Conservation (phyloP, 2,329 filamentous ascomycete species). For the Epichloe gansuensis region DNA sequence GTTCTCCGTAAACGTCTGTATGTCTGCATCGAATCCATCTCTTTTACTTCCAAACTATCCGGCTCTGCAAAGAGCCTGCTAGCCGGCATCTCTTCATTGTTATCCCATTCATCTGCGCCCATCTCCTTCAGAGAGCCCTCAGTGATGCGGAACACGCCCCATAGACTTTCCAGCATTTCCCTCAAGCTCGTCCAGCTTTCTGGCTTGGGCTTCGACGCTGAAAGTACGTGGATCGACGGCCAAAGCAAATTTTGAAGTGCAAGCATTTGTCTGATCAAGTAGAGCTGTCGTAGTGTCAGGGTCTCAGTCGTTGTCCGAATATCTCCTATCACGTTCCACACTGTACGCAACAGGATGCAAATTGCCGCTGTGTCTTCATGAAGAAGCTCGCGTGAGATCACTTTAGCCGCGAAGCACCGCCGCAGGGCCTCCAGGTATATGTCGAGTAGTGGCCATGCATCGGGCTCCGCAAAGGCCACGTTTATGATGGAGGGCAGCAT, state of each 20-base stretch:
- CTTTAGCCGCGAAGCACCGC: conserved; percentile 21
- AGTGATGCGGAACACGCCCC: conserved; percentile 10
- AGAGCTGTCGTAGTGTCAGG: conserved; percentile 14
- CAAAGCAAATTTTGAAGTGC: conserved; percentile 19
- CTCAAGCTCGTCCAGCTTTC: conserved; percentile 11
- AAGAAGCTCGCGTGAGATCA: conserved; percentile 25
- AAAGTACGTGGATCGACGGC: conserved; percentile 15
- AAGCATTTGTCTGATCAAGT: conserved; percentile 18
- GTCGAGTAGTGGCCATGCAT: conserved; percentile 37
- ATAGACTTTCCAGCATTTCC: conserved; percentile 9
- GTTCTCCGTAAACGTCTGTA: conserved; percentile 28
- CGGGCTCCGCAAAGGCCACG: conserved; percentile 21
- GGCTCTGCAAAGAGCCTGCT: conserved; percentile 13
- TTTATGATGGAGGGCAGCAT: conserved; percentile 44
- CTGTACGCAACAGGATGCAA: conserved; percentile 19
- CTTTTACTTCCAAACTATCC: conserved; percentile 1
- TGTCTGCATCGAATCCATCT: conserved; percentile 15
- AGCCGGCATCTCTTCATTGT: conserved; percentile 9
- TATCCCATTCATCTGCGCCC: conserved; percentile 8
- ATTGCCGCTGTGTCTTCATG: conserved; percentile 22
- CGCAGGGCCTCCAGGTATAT: conserved; percentile 35
- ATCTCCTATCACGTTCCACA: conserved; percentile 18
- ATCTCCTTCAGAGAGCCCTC: conserved; percentile 9
- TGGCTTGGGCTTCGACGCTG: conserved; percentile 6
- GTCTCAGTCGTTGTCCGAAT: conserved; percentile 8